A percentile compares a stretch with the other conserved stretches of the same genome.
These are phyloP conservation scores for Penicillium salamii DNA, from an alignment of 495 filamentous ascomycete genomes.

Conservation along the genomic window DNA sequence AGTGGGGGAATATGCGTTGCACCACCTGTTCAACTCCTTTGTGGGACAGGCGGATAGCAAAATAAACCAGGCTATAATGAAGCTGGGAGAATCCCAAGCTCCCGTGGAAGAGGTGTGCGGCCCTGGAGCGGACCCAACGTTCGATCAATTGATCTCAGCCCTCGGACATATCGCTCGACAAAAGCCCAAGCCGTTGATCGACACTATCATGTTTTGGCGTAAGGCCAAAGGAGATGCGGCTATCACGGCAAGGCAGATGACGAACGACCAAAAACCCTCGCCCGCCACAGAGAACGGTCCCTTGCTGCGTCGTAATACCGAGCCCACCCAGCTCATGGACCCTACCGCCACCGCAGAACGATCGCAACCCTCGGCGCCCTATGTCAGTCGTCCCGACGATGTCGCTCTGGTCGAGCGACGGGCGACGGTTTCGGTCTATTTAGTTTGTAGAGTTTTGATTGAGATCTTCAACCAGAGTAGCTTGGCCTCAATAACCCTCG, in stretches of 20 bases:
- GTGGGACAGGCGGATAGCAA: slow-evolving; percentile 87
- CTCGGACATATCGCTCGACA: slow-evolving; percentile 89
- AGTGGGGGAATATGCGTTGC: slow-evolving; percentile 92
- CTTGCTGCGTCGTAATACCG: slow-evolving; percentile 53
- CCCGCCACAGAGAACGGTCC: slow-evolving; percentile 33
- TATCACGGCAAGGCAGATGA: slow-evolving; percentile 54
- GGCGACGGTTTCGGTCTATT: slow-evolving; percentile 88
- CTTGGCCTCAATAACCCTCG: slow-evolving; percentile 72
- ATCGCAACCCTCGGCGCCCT: slow-evolving; percentile 29
- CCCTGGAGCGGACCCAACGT: slow-evolving; percentile 80
- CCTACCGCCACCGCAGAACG: slow-evolving; percentile 25
- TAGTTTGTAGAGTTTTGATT: slow-evolving; percentile 88
- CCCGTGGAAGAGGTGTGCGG: slow-evolving; percentile 87
- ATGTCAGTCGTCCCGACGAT: slow-evolving; percentile 59
- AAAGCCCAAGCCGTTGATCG: slow-evolving; percentile 93
- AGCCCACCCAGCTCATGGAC: slow-evolving; percentile 42
- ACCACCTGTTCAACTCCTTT: slow-evolving; percentile 90
- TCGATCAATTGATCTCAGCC: slow-evolving; percentile 92
- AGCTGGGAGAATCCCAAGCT: slow-evolving; percentile 70
- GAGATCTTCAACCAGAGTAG: slow-evolving; percentile 92
- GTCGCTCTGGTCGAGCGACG: slow-evolving; percentile 77
- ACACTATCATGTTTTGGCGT: slow-evolving; percentile 95
- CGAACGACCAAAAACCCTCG: slow-evolving; percentile 54
- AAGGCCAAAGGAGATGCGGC: slow-evolving; percentile 91
- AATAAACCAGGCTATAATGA: slow-evolving; percentile 77